Base-by-base conservation (phyloP, 805 yeast genomes). In the Barnettozyma botsteinii region DNA sequence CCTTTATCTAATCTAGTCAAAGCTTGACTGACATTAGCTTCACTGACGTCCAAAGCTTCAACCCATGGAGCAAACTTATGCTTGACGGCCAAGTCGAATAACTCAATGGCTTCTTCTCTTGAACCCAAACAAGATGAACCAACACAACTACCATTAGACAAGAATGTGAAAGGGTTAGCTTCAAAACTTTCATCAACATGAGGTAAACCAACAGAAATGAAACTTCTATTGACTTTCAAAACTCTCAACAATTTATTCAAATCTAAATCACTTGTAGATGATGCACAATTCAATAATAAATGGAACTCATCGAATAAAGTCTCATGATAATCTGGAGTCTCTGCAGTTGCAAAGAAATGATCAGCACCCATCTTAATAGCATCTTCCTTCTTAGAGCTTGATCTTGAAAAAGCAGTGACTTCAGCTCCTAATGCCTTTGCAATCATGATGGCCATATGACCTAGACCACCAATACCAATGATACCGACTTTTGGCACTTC, bases 161-260 rank as follows among this genome's bases (percentile, higher is more conserved):
- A 62, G 62, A 78, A 76, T 21, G 74, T 60, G 55, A 67, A 64
- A 39, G 84, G 81, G 34, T 67, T 59, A 31, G 76, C 69, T 23
- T 50, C 49, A 39, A 64, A 55, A 30, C 51, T 51, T 45, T 61
- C 66, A 36, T 49, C 61, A 37, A 72, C 67, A 35, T 66, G 71
- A 39, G 91, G 86, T 52, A 81, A 66, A 40, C 91, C 91, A 41
- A 79, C 87, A 26, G 81, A 67, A 39, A 79, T 69, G 56, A 79
- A 73, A 38, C 67, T 65, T 40, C 81, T 80, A 53, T 73, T 73
- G 31, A 80, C 76, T 53, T 69, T 77, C 57, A 85, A 66, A 22
- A 70, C 57, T 22, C 59, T 55, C 45, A 80, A 55, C 57, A 75
- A 74, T 20, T 64, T 54, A 47, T 67, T 63, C 40, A 80, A 55